Base-by-base conservation (phyloP, 2,329 filamentous ascomycete species). In the Fusarium ambrosium region DNA sequence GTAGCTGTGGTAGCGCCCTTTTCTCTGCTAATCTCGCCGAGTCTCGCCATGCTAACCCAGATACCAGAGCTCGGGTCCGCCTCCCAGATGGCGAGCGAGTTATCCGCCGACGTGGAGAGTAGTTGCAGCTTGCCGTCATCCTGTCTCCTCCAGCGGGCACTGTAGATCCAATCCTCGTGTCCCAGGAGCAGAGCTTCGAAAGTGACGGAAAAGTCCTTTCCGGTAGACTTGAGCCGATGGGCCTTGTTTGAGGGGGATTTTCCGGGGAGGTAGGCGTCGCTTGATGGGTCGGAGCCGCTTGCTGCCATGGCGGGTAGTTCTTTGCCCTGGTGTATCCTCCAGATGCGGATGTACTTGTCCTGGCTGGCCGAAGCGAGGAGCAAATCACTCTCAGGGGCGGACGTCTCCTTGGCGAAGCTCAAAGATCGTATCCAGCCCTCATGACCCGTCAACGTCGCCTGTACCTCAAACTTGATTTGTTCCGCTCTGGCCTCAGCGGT, bases 101-200 rank as follows among this genome's bases (percentile, higher is more conserved):
- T 98, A 81, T 99, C 97, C 4, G 97, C 97, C 4, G 97, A 98
- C 0, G 96, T 92, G 2, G 96, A 95, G 4, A 99, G 89, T 10
- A 98, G 89, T 76, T 93, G 94, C 14, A 93, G 86, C 69, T 88
- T 90, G 20, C 81, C 84, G 68, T 86, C 84, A 16, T 84, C 79
- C 51, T 86, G 81, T 8, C 87, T 86, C 69, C 89, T 89, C 95
- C 95, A 98, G 64, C 88, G 87, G 2, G 94, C 92, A 66, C 94
- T 97, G 83, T 98, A 98, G 67, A 99, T 96, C 97, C 97, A 99
- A 80, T 99, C 97, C 81, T 99, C 97, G 80, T 99, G 97, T 10
- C 97, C 97, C 4, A 99, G 89, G 7, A 99, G 89, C 4, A 99
- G 87, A 1, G 97, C 97, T 82, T 99, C 97, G 76, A 99, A 98